Base-by-base conservation (phyloP, 257 asterid genomes). In the Hygrophila difformis region DNA sequence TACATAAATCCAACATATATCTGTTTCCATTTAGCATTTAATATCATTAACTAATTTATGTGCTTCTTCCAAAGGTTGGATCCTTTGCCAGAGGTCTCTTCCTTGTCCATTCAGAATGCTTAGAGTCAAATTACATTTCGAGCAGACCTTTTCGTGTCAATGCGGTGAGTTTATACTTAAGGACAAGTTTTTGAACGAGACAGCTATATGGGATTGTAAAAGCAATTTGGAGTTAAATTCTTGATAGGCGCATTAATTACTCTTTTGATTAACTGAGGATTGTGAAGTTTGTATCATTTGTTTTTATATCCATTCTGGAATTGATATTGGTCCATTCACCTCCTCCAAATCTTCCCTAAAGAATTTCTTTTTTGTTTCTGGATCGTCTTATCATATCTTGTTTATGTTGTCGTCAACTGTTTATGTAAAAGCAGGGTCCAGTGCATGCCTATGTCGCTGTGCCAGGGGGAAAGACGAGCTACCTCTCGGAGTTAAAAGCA, bases 61-160 rank as follows among this genome's bases (percentile, higher is more conserved):
- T 61, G 51, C 18, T 60, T 47, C 57, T 7, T 44, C 24, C 11
- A 13, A 57, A 87, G 94, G 91, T 76, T 52, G 97, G 97, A 69
- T 87, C 87, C 51, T 87, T 83, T 62, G 97, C 97, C 5, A 72
- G 97, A 74, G 95, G 95, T 45, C 93, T 87, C 39, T 87, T 87
- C 62, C 87, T 87, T 36, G 87, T 83, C 59, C 97, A 87, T 55
- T 83, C 97, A 13, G 97, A 87, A 63, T 87, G 97, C 78, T 56
- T 75, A 23, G 92, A 87, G 72, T 73, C 95, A 20, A 83, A 74
- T 59, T 87, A 87, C 77, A 83, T 87, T 61, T 80, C 95, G 21
- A 87, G 97, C 84, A 63, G 97, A 66, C 97, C 95, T 54, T 87
- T 87, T 59, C 76, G 95, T 39, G 97, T 87, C 72, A 87, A 87